Base-by-base conservation (phyloP, 768 basidiomycete species). In the Trametes cinnabarina region DNA sequence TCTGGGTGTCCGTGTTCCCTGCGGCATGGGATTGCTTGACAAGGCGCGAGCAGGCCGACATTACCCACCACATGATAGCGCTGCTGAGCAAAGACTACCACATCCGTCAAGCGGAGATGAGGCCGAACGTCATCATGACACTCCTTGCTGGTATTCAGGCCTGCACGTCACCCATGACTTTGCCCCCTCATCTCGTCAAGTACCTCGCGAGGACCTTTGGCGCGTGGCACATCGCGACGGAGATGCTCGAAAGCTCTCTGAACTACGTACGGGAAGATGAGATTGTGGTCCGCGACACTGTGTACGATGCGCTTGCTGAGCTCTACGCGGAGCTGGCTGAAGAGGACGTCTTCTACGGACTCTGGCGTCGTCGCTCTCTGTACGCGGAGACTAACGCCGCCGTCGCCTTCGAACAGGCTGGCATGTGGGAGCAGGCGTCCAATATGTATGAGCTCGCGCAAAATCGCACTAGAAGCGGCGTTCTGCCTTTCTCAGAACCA, bases 161-260 rank as follows among this genome's bases (percentile, higher is more conserved):
- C n/a, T 97, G 95, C 70, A 83, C 79, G 8, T 93, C 95, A 5
- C 82, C 90, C 0, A 88, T 97, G 81, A 85, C 83, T 28, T 79
- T 99, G 2, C 97, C 97, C 8, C 95, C 97, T 11, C 90, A 96
- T 66, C 84, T 99, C 34, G 82, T 98, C 65, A 98, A 98, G 69
- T 99, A 94, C 69, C 85, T 98, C 32, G 93, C 92, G 17, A 97
- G 98, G 74, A 92, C 92, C 0, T 99, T 90, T 71, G 88, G 92
- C 37, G 91, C 92, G n/a, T 98, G 96, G 95, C 90, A 97, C 70
- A 83, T 88, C 47, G 85, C 86, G 3, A 74, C 96, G 55, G 95
- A 98, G 70, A 84, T 96, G 30, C 81, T 99, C 3, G 86, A 87
- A 62, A 76, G 80, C 26, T 87, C 91, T n/a, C 76, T 94, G 59